Base-by-base conservation (phyloP, 805 yeast genomes). In the Starmerella roubikii region DNA sequence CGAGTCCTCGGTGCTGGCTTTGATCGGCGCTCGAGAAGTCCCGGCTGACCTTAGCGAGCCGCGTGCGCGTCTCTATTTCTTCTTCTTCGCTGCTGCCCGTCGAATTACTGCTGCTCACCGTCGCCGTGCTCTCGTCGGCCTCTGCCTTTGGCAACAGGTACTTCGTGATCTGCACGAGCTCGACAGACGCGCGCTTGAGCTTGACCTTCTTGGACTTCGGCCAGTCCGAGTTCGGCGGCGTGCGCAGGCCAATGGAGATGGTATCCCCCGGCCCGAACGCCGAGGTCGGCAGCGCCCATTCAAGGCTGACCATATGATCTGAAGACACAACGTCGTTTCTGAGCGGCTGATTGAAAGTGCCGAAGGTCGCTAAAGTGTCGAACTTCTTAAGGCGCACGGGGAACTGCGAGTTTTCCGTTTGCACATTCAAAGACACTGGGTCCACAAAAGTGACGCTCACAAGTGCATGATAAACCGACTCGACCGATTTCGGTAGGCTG, bases 181-280 rank as follows among this genome's bases (percentile, higher is more conserved):
- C 60, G 37, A 59, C 44, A 7, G 59, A 50, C 7, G 61, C 30
- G 23, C 58, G 52, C 35, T 55, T 54, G n/a, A 64, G 46, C 42
- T 56, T 57, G 32, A 61, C 62, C 39, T 57, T 57, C 32, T 51
- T 49, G 6, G 64, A 51, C 44, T 57, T 55, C n/a, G 54, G 40
- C 55, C 59, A 53, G 44, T 62, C 67, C 3, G 51, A 54, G 37
- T 64, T 64, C 12, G 62, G 58, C n/a, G 41, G 34, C 2, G 61
- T 46, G 23, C 50, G 53, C 34, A 60, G 32, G 30, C 41, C 46
- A n/a, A 58, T 53, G 3, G 45, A 42, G 1, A 63, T 39, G 13
- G 39, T 38, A 39, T 63, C 68, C 9, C 59, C 53, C 3, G 67
- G 67, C 3, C 68, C 68, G 36, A 50, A 61, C 2, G 64, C 59